Evolutionary conservation across 805 yeast genomes (phyloP), one percentile per base, ranked within the genome.

Genomic region (Sugiyamaella floridensis): DNA sequence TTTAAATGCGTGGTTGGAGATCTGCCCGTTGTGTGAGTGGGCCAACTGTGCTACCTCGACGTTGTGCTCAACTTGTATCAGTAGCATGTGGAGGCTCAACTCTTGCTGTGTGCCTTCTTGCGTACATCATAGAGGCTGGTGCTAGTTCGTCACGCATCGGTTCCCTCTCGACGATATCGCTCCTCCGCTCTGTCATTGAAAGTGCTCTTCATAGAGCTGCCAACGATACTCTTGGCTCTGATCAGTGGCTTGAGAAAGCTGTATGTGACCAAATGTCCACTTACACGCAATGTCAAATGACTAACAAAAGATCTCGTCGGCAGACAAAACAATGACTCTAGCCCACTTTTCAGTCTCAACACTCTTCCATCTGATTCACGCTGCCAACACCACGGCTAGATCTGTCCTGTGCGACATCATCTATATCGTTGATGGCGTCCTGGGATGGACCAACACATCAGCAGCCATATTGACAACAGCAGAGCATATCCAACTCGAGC

Each of bases 371-470:
- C 44, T 63, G 26, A 62, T 62, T 6, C 48, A 57, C 14, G 56
- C 67, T 5, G 49, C 62, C 8, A 53, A 65, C 19, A 45, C 60
- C 15, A 60, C 64, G 0, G 51, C 54, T 26, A 54, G 57, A 29
- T 56, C 53, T 15, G 46, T 63, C 12, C 59, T 66, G n/a, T 65
- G 62, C 47, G 69, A 66, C 50, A 55, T 58, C 11, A 59, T 66
- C 22, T 66, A 66, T 48, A 52, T 66, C 48, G 28, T 65, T 18
- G 63, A 66, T 47, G 56, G 62, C 22, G 55, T 65, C 8, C 64
- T 66, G 49, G 70, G 70, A 28, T 61, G 65, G 29, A 65, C 68
- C n/a, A 69, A 66, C 47, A 56, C 66, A 8, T 59, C 65, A 5
- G 47, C 67, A 29, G 68, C 69, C 1, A 58, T 66, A 22, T 58